Evolutionary conservation across 371 early-diverging fungal species (phyloP), one percentile per base, ranked within the genome.

Genomic region (Batkoa obscura): DNA sequence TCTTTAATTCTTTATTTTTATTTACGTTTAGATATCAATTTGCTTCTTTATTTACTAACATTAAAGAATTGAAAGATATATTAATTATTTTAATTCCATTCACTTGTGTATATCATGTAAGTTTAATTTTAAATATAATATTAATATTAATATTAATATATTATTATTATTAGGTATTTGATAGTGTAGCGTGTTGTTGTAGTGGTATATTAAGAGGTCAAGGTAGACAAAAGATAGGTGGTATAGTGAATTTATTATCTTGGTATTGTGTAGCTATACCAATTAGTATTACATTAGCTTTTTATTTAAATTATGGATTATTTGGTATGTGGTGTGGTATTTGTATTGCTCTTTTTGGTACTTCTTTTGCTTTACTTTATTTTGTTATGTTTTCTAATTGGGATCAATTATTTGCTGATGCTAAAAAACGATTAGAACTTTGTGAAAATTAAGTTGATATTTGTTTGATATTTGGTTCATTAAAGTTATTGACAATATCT

Each of bases 71-170:
- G 2, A 70, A 86, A 38, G 62, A 47, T 3, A 63, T 79, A 5
- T 85, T 89, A 8, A 78, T 83, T 1, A 53, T 55, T 36, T 71
- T 90, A 31, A 64, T 91, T 56, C 91, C 91, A 0, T 58, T 85
- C 2, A 81, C 73, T 33, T 84, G 90, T 0, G 49, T 84, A 39
- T 90, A 84, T 68, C 94, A 94, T 64, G 67, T n/a, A 73, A 31
- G 86, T 90, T 0, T 48, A 85, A 42, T 90, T 85, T 68, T 92
- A 94, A 65, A 67, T 90, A 56, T 57, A 65, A 17, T 0, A 4
- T 32, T 17, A 37, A 6, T 37, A 9, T 13, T 0, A 32, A 43
- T 32, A 17, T 6, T 8, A 30, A 31, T 23, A 30, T 41, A 1
- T 37, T 81, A 39, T 84, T n/a, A 62, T 85, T 88, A 63, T 56